Evolutionary conservation across 495 filamentous ascomycete genomes (phyloP).

Genomic region (Xylaria castorea): DNA sequence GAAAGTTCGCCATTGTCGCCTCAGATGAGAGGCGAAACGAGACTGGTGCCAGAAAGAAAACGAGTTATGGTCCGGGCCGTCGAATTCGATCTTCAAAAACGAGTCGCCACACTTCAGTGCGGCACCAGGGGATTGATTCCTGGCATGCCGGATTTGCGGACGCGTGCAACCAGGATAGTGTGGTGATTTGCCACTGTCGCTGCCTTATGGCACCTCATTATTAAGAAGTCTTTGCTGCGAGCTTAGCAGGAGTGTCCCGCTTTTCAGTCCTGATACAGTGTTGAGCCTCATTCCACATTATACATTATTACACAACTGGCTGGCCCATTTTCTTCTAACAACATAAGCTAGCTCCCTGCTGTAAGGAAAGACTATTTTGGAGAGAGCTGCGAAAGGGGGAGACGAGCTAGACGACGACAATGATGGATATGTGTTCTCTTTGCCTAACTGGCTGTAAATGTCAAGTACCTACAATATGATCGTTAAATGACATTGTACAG

Average conservation of each 20-base stretch:
- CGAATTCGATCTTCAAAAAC: conserved; percentile 58
- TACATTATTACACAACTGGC: conserved; percentile 24
- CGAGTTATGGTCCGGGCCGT: conserved; percentile 62
- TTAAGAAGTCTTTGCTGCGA: neutral
- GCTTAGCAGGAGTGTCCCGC: neutral
- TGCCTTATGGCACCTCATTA: neutral
- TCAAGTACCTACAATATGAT: neutral
- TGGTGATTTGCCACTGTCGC: conserved; percentile 45
- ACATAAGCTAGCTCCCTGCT: conserved; percentile 1
- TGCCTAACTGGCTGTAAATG: neutral
- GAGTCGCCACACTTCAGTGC: conserved; percentile 54
- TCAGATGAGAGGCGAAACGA: conserved; percentile 28
- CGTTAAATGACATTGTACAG: neutral
- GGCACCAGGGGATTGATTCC: conserved; percentile 57
- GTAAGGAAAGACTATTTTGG: conserved; percentile 1
- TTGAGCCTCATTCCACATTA: conserved; percentile 2
- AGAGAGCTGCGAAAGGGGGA: neutral
- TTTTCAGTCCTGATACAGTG: neutral
- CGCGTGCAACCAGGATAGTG: conserved; percentile 48
- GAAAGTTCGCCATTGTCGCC: conserved; percentile 38
- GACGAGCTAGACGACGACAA: conserved; percentile 5
- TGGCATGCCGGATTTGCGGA: conserved; percentile 53
- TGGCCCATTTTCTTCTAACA: conserved; percentile 23
- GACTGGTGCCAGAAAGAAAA: conserved; percentile 51
- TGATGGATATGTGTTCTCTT: conserved; percentile 6